Evolutionary conservation across 345 rosid species (phyloP), one percentile per base, ranked within the genome.

Genomic region (Erysimum cheiranthoides): DNA sequence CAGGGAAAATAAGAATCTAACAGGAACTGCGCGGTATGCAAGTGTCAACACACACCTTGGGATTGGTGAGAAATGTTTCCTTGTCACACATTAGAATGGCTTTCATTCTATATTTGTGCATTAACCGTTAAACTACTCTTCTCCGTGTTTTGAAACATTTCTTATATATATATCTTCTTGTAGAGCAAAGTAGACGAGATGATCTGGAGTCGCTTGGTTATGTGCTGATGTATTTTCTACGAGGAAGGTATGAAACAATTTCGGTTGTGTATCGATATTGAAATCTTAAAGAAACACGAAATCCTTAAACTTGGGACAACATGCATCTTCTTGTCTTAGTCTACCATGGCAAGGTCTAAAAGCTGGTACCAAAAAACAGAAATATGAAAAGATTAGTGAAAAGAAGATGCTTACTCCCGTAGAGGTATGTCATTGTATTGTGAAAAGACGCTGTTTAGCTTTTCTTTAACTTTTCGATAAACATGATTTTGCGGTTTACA

Each of bases 151-250:
- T 60, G 10, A 27, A 17, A 42, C 18, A 70, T 70, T 14, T 80
- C 70, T 61, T 39, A 39, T n/a, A n/a, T n/a, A n/a, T n/a, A n/a
- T 56, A 56, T 68, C 61, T 65, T 14, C 42, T 64, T 71, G 81
- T 86, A 93, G 98, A 93, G 81, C 98, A 93, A 86, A 91, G 98
- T 81, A 85, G 98, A 73, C 77, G 98, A 79, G 97, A 93, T 85
- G 97, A 91, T 85, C 85, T 93, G 61, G 98, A 93, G 79, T 93
- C 97, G 10, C 97, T 93, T 66, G 97, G 98, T 76, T 93, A 93
- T 80, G 93, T 93, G 79, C 90, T 93, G 16, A 91, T 93, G 93
- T 91, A 93, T 82, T 89, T 88, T 80, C 79, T 93, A 39, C 83
- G 92, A 83, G 98, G 98, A 88, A 94, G 98, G 98, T 94, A 71